Base-by-base conservation (phyloP, 2,329 filamentous ascomycete genomes). In the Ophioceras dolichostomum region DNA sequence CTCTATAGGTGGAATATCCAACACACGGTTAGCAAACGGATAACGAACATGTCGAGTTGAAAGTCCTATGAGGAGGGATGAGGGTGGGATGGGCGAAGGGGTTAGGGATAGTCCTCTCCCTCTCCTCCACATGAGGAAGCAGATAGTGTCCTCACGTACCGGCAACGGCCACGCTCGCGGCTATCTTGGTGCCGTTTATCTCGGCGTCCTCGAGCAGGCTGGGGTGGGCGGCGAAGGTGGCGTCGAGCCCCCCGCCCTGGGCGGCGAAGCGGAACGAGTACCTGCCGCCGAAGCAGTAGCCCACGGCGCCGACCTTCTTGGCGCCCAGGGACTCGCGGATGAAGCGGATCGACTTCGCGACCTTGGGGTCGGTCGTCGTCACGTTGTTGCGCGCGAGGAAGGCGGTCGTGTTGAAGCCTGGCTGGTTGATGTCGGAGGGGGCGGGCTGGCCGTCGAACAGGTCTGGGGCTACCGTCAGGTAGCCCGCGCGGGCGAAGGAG, bases 401-500 rank as follows among this genome's bases (percentile, higher is more conserved):
- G 1, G 45, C 54, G 1, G 52, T 56, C 7, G 61, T 46, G 47
- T 64, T 59, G 53, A 61, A 65, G 45, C 59, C 64, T 1, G 50
- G 49, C 6, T 44, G 36, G 44, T 52, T 54, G 42, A 57, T 45
- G 37, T 53, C 56, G 20, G 49, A 55, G 2, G 61, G 60, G 37
- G 77, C 62, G 10, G 70, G 59, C 39, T 72, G 65, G 44, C 73
- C 75, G 43, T 66, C 55, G 64, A 83, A 81, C 36, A 83, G 60
- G 53, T 84, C 79, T 2, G 79, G 79, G 40, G 79, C 66, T 34
- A 79, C 59, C 43, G 70, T 67, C 36, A 79, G 63, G 59, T 80
- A 83, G 45, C 78, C 79, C 45, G 75, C 75, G 40, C 69, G 66
- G 37, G 79, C 79, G 54, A 74, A 78, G 47, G 73, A 67, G 59